A percentile compares a stretch with the other conserved stretches of the same genome.
phyloP scores from a whole-genome alignment of 345 rosid species.

The Gossypium herbaceum region DNA sequence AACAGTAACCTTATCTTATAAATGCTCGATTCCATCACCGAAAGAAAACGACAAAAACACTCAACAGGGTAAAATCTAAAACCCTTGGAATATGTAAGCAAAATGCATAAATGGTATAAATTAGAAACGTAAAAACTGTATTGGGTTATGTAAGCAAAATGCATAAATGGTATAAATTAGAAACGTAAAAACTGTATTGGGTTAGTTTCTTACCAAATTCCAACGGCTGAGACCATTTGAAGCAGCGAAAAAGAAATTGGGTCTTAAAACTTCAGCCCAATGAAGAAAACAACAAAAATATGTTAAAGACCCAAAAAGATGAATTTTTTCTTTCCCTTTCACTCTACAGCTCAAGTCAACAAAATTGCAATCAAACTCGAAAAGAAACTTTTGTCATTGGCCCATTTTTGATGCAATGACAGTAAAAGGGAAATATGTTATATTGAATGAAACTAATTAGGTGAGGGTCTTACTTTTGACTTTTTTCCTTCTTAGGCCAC shows the following conservation, averaged over 20 bases:
- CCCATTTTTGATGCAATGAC: not conserved
- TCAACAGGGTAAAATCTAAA: no score
- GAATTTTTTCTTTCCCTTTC: not conserved
- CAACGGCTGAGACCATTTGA: not conserved
- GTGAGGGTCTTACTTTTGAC: not conserved
- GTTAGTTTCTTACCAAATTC: no score
- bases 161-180: no score
- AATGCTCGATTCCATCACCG: no score
- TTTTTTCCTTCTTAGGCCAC: not conserved
- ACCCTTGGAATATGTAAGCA: no score
- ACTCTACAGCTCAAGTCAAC: not conserved
- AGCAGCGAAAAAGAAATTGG: not conserved
- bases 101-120: no score
- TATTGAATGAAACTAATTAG: not conserved
- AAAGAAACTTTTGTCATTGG: not conserved
- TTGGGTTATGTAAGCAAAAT: no score
- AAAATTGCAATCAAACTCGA: not conserved
- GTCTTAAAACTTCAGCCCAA: conserved; percentile 3
- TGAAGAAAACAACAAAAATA: not conserved
- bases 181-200: no score
- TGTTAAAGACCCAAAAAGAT: not conserved
- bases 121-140: no score
- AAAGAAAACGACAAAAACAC: no score
- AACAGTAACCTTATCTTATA: no score
- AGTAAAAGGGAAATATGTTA: no score